A percentile compares a stretch with the other conserved stretches of the same genome.
phyloP scores from a whole-genome alignment of 345 rosid species.

The Hypericum androsaemum region DNA sequence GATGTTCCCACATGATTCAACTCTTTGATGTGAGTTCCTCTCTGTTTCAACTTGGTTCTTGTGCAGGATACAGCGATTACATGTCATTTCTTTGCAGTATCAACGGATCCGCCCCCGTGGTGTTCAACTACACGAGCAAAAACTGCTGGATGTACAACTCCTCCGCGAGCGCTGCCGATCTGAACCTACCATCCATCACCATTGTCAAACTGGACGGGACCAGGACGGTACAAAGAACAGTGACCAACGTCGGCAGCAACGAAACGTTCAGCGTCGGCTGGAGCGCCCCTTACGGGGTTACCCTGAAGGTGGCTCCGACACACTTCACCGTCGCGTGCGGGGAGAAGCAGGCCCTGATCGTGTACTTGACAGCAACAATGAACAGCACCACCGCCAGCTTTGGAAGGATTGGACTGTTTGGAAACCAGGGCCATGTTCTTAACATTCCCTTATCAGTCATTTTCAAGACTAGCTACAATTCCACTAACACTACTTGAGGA shows the following conservation, averaged over 20 bases:
- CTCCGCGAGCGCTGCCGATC: conserved; percentile 37
- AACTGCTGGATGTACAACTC: conserved; percentile 40
- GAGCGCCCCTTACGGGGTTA: conserved; percentile 61
- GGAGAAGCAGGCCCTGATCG: conserved; percentile 48
- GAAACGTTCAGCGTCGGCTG: conserved; percentile 70
- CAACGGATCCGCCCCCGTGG: conserved; percentile 63
- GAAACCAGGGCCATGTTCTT: conserved; percentile 51
- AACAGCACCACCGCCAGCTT: conserved; percentile 45
- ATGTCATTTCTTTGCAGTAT: conserved; percentile 84
- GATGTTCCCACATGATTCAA: neutral
- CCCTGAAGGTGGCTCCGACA: conserved; percentile 53
- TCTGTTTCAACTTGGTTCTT: neutral
- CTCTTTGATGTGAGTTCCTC: neutral
- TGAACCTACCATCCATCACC: conserved; percentile 86
- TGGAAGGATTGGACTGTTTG: conserved; percentile 65
- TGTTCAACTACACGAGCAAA: conserved; percentile 68
- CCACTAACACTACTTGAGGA: conserved; percentile 3
- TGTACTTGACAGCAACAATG: conserved; percentile 36
- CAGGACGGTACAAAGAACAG: conserved; percentile 39
- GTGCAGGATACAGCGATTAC: conserved; percentile 60
- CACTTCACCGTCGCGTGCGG: conserved; percentile 47
- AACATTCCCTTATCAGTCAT: conserved; percentile 66
- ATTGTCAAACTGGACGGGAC: conserved; percentile 46
- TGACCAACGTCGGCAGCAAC: conserved; percentile 51
- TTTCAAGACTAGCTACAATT: conserved; percentile 15